Percentiles rank a stretch among this genome's conserved stretches.
phyloP scores from a whole-genome alignment of 441 rosid species.

The Populus hybrid region DNA sequence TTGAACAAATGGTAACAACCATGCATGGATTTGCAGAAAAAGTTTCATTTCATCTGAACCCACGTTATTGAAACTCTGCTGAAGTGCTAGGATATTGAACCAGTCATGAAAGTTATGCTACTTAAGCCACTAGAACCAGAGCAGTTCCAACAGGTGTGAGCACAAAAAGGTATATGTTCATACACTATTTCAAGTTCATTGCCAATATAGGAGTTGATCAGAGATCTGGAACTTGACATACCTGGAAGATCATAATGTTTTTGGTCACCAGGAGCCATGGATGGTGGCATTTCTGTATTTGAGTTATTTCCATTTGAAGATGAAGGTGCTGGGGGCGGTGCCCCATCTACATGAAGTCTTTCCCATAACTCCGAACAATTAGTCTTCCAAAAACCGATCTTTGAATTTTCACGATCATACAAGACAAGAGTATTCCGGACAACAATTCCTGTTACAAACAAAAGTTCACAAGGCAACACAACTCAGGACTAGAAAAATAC shows the following conservation, averaged over 20 bases:
- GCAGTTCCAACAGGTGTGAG: background rate
- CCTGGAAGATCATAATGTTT: constrained; percentile 44
- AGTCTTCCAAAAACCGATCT: constrained; percentile 92
- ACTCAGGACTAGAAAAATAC: background rate
- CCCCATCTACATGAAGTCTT: constrained; percentile 53
- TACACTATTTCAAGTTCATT: background rate
- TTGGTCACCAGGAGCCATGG: constrained; percentile 33
- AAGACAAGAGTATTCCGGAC: constrained; percentile 84
- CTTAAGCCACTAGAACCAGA: background rate
- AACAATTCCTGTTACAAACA: constrained; percentile 54
- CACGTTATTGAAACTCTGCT: background rate
- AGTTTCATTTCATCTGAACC: background rate
- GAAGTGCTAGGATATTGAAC: background rate
- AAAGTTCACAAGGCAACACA: constrained; percentile 6
- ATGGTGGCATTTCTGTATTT: constrained; percentile 32
- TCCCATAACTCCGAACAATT: constrained; percentile 89
- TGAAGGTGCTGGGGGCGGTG: constrained; percentile 39
- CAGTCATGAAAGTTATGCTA: background rate
- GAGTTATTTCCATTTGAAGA: constrained; percentile 35
- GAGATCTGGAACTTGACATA: constrained; percentile 15
- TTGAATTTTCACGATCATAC: constrained; percentile 81
- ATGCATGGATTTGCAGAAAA: background rate
- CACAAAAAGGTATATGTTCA: background rate
- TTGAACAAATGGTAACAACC: background rate
- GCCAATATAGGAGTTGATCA: constrained; percentile 7